Evolutionary conservation across 2,329 filamentous ascomycete genomes (phyloP).

Genomic region (Penicillium psychrosexuale): DNA sequence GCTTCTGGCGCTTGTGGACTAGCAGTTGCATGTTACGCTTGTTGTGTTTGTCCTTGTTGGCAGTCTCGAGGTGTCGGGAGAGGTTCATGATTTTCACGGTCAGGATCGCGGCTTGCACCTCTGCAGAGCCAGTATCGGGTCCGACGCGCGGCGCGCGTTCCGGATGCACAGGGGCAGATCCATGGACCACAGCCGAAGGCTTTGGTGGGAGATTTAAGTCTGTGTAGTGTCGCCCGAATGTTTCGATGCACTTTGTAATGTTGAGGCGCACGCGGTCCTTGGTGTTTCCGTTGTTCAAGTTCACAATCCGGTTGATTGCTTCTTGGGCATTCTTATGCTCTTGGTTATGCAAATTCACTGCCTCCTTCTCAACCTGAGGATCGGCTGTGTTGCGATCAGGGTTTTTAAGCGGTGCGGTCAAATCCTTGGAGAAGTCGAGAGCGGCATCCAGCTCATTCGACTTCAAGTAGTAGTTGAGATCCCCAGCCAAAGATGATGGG

Average conservation of each 20-base stretch:
- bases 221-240: constrained; percentile 88
- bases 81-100: constrained; percentile 89
- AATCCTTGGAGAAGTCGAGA: constrained; percentile 62
- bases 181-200: constrained; percentile 42
- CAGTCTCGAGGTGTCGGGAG: constrained; percentile 65
- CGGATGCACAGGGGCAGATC: constrained; percentile 36
- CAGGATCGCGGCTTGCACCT: constrained; percentile 96
- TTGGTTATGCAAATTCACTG: constrained; percentile 47
- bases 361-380: constrained; percentile 41
- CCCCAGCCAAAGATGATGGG: constrained; percentile 9
- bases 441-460: constrained; percentile 65
- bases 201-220: constrained; percentile 67
- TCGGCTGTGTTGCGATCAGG: constrained; percentile 32
- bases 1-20: constrained; percentile 84
- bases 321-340: constrained; percentile 66
- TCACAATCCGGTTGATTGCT: constrained; percentile 75
- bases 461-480: constrained; percentile 72
- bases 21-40: constrained; percentile 84
- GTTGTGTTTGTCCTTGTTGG: constrained; percentile 87
- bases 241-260: constrained; percentile 76
- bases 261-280: constrained; percentile 79
- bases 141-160: constrained; percentile 67
- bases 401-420: constrained; percentile 49
- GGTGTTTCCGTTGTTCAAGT: constrained; percentile 70
- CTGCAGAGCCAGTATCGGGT: constrained; percentile 87